Conservation (phyloP, 495 filamentous ascomycete species). For the Aspergillus olivimuriae region DNA sequence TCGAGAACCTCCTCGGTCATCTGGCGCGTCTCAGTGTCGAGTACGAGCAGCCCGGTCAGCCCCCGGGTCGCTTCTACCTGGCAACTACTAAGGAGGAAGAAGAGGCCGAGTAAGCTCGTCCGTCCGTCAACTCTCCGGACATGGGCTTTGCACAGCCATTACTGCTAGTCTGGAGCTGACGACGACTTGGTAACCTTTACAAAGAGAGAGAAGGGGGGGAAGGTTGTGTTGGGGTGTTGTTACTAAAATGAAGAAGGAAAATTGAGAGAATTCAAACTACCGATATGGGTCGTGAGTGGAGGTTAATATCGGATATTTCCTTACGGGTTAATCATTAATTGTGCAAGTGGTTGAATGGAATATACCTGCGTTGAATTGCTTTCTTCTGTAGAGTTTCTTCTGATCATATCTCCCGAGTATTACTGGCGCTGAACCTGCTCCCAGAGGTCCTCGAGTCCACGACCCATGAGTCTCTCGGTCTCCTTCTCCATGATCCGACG, state of each 20-base stretch:
- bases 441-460: slow-evolving; percentile 26
- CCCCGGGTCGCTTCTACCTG: slow-evolving; percentile 31
- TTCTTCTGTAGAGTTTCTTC: no score
- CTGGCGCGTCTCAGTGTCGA: slow-evolving; percentile 62
- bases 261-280: no score
- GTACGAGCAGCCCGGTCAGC: slow-evolving; percentile 52
- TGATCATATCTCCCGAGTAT: no score
- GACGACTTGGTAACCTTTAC: neutral
- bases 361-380: neutral
- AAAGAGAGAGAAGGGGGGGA: neutral
- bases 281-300: no score
- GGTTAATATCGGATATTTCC: neutral
- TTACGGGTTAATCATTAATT: slow-evolving; percentile 1
- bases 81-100: slow-evolving; percentile 40
- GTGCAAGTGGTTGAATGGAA: slow-evolving; percentile 1
- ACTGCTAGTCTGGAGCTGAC: no score
- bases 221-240: neutral
- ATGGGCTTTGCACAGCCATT: neutral
- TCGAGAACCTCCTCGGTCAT: slow-evolving; percentile 69
- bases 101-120: slow-evolving; percentile 25
- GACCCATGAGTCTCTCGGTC: slow-evolving; percentile 24
- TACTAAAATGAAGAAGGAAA: neutral
- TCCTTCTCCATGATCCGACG: slow-evolving; percentile 23
- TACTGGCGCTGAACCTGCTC: slow-evolving; percentile 8
- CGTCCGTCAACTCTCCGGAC: neutral